phyloP scores from a whole-genome alignment of 2,329 filamentous ascomycete species.

The Akanthomyces dipterigenus region DNA sequence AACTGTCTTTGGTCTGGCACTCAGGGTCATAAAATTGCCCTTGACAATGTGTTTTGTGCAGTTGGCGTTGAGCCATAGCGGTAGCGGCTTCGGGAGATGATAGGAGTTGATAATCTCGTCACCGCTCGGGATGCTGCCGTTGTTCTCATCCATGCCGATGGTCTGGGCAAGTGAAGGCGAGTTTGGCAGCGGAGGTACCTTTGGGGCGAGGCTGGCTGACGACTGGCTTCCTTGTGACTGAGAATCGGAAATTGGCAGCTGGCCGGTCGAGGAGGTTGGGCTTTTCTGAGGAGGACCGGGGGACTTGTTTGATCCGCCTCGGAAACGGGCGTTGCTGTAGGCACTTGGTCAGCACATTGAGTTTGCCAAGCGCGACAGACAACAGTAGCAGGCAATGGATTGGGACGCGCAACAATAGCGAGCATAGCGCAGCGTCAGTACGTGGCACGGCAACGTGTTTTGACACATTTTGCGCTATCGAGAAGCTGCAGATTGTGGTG shows the following conservation, averaged over 20 bases:
- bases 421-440: background rate
- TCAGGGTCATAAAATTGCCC: slow-evolving; percentile 95
- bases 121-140: slow-evolving; percentile 37
- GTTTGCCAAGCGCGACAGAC: background rate
- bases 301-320: slow-evolving; percentile 47
- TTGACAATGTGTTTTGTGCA: slow-evolving; percentile 86
- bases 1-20: slow-evolving; percentile 85
- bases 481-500: background rate
- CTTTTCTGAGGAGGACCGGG: slow-evolving; percentile 46
- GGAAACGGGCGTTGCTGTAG: slow-evolving; percentile 50
- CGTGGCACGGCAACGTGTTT: background rate
- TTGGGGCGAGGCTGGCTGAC: slow-evolving; percentile 46
- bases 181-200: slow-evolving; percentile 54
- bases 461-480: background rate
- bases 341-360: background rate
- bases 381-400: background rate
- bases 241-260: slow-evolving; percentile 41
- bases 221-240: slow-evolving; percentile 43
- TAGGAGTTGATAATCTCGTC: slow-evolving; percentile 54
- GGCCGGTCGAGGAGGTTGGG: slow-evolving; percentile 41
- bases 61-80: slow-evolving; percentile 67
- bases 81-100: slow-evolving; percentile 59
- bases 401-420: background rate
- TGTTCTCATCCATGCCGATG: slow-evolving; percentile 61
- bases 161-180: slow-evolving; percentile 59